A percentile compares a stretch with the other conserved stretches of the same genome.
Evolutionary conservation across 345 rosid genomes (phyloP).

Genomic region (Excoecaria cochinchinensis): DNA sequence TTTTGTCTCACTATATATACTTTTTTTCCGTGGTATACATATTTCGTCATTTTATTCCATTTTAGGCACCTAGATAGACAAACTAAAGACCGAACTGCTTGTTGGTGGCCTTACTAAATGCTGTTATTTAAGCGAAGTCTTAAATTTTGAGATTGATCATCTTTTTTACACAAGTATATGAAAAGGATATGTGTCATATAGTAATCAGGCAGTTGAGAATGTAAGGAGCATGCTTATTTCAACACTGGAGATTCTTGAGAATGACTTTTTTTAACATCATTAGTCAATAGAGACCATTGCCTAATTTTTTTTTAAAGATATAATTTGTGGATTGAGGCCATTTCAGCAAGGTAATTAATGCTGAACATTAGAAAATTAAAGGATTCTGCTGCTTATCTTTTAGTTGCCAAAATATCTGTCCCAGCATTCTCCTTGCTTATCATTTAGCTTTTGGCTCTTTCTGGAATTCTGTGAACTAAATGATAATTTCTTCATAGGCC

Average conservation of each 20-base stretch:
- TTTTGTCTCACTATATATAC: too few relatives aligned
- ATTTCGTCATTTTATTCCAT: not conserved
- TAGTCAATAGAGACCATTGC: not conserved
- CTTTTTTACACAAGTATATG: not conserved
- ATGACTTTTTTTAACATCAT: not conserved
- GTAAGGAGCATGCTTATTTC: not conserved
- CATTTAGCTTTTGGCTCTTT: not conserved
- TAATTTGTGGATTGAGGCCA: not conserved
- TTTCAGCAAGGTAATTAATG: not conserved
- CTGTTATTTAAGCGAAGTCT: not conserved
- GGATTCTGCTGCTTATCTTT: not conserved
- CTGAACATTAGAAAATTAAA: not conserved
- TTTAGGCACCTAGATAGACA: not conserved
- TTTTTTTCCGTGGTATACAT: not conserved
- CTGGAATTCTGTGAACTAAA: not conserved
- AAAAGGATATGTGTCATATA: not conserved
- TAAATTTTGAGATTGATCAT: not conserved
- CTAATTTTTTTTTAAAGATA: not conserved
- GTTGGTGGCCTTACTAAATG: not conserved
- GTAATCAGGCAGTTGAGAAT: not conserved
- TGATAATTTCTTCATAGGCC: not conserved
- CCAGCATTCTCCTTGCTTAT: not conserved
- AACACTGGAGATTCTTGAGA: not conserved
- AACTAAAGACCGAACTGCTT: not conserved
- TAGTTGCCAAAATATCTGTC: not conserved